A percentile compares a stretch with the other conserved stretches of the same genome.
Evolutionary conservation across 2,329 filamentous ascomycete genomes (phyloP).

Genomic region (Neofusicoccum sp.): DNA sequence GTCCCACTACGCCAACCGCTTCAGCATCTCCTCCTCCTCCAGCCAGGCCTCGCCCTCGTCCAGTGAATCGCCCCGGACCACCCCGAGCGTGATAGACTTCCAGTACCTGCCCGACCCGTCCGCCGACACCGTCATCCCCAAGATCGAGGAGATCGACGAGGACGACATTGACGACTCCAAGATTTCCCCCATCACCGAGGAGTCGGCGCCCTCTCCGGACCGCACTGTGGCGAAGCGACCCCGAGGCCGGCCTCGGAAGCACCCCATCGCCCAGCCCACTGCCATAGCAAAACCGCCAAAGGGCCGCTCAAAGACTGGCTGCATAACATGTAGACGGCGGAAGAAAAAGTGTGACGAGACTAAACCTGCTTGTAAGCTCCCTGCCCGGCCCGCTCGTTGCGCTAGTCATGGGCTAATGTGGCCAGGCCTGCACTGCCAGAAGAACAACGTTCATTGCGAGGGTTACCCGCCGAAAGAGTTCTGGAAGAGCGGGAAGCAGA

Average conservation of each 20-base stretch:
- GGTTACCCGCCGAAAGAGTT: constrained; percentile 85
- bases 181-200: constrained; percentile 36
- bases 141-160: constrained; percentile 58
- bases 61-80: constrained; percentile 42
- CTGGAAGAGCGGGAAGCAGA: constrained; percentile 85
- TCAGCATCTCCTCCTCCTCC: constrained; percentile 45
- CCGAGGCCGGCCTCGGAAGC: constrained; percentile 80
- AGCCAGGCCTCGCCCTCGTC: constrained; percentile 45
- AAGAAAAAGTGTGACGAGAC: constrained; percentile 64
- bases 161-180: constrained; percentile 43
- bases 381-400: not conserved
- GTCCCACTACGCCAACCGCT: constrained; percentile 30
- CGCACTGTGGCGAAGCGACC: constrained; percentile 44
- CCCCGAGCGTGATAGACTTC: constrained; percentile 33
- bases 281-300: constrained; percentile 73
- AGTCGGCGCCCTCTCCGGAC: constrained; percentile 34
- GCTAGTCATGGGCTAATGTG: not conserved
- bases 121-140: constrained; percentile 49
- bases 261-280: constrained; percentile 65
- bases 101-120: constrained; percentile 30
- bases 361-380: constrained; percentile 45
- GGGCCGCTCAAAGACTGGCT: constrained; percentile 64
- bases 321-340: constrained; percentile 60
- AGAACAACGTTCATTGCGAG: constrained; percentile 90
- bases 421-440: constrained; percentile 73